A percentile compares a stretch with the other conserved stretches of the same genome.
Conservation (phyloP, 2,329 filamentous ascomycete genomes). For the Penicillium sp. region DNA sequence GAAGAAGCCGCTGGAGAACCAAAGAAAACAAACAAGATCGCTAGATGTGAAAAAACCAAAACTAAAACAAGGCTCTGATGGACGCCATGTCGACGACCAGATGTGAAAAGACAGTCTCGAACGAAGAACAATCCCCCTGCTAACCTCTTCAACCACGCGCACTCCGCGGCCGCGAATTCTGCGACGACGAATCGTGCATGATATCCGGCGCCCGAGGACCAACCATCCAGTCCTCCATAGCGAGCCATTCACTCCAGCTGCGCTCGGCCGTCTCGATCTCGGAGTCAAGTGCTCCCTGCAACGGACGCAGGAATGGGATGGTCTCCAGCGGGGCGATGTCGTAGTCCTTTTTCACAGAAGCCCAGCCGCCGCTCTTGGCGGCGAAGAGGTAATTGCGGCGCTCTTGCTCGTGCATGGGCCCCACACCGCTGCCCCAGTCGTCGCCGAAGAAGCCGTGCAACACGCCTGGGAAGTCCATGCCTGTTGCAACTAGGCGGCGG, state of each 20-base stretch:
- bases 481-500: conserved; percentile 83
- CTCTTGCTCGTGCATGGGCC: conserved; percentile 81
- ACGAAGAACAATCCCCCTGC: neutral
- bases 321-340: conserved; percentile 81
- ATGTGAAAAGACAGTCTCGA: conserved; percentile 1
- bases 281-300: conserved; percentile 70
- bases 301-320: conserved; percentile 79
- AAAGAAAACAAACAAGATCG: conserved; percentile 12
- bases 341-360: conserved; percentile 83
- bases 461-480: conserved; percentile 82
- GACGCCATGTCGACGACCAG: conserved; percentile 13
- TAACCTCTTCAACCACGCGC: conserved; percentile 22
- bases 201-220: conserved; percentile 68
- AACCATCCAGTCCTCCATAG: conserved; percentile 99
- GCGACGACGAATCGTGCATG: conserved; percentile 39
- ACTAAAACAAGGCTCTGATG: conserved; percentile 1
- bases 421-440: conserved; percentile 77
- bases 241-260: conserved; percentile 90
- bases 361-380: conserved; percentile 88
- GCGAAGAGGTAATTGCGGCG: conserved; percentile 93
- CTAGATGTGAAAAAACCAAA: conserved; percentile 12
- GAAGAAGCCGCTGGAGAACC: conserved; percentile 7
- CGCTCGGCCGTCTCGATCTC: conserved; percentile 82
- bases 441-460: conserved; percentile 97
- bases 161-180: conserved; percentile 33